Percentiles rank a stretch among this genome's conserved stretches.
These are phyloP conservation scores for Penicillium sp. DNA, from an alignment of 2,329 filamentous ascomycete species.

Conservation along the genomic window DNA sequence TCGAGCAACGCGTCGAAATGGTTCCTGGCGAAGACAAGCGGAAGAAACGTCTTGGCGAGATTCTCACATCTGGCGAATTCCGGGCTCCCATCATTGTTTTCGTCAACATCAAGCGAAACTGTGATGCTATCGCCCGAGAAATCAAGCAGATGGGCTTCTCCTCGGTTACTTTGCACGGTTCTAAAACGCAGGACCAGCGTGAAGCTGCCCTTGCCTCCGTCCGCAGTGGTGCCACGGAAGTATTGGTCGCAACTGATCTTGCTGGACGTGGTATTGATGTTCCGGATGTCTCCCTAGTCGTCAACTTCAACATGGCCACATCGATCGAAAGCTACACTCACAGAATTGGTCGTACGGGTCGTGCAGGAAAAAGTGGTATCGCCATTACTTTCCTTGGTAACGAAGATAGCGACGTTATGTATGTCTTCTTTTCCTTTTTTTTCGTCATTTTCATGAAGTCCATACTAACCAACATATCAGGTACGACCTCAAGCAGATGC, in stretches of 20 bases:
- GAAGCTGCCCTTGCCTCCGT: slow-evolving; percentile 88
- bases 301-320: slow-evolving; percentile 98
- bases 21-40: slow-evolving; percentile 88
- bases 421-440: slow-evolving; percentile 30
- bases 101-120: slow-evolving; percentile 99
- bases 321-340: slow-evolving; percentile 96
- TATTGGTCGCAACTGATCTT: slow-evolving; percentile 92
- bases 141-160: slow-evolving; percentile 93
- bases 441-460: not conserved
- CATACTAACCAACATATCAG: slow-evolving; percentile 30
- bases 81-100: slow-evolving; percentile 94
- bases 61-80: slow-evolving; percentile 78
- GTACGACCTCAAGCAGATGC: slow-evolving; percentile 91
- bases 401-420: slow-evolving; percentile 87
- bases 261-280: slow-evolving; percentile 98
- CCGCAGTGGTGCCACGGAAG: slow-evolving; percentile 75
- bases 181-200: slow-evolving; percentile 96
- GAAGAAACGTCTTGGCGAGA: slow-evolving; percentile 93
- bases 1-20: slow-evolving; percentile 96
- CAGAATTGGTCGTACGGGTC: slow-evolving; percentile 92
- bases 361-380: slow-evolving; percentile 94
- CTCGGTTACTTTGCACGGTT: slow-evolving; percentile 87
- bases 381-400: slow-evolving; percentile 92
- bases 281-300: slow-evolving; percentile 84
- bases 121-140: slow-evolving; percentile 89